Percentiles rank a stretch among this genome's conserved stretches.
phyloP scores from a whole-genome alignment of 2,329 filamentous ascomycete species.

The Colletotrichum magnum region DNA sequence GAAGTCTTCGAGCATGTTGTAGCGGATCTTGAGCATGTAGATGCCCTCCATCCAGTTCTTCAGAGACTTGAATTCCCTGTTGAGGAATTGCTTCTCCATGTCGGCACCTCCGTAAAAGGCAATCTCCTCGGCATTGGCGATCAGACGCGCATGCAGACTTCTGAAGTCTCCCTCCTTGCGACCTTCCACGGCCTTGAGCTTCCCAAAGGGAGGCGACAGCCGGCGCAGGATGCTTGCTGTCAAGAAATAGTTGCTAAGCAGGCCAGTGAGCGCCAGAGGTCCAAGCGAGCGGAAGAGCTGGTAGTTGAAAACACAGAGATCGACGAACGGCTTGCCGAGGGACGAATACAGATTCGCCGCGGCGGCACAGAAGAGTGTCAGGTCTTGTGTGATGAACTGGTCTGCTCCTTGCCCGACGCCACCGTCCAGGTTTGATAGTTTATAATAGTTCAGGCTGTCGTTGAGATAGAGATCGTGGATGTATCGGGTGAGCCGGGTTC shows the following conservation, averaged over 20 bases:
- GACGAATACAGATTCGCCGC: slow-evolving; percentile 96
- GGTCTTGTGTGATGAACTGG: slow-evolving; percentile 97
- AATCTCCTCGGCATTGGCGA: slow-evolving; percentile 97
- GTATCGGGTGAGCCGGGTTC: slow-evolving; percentile 93
- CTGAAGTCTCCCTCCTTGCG: slow-evolving; percentile 96
- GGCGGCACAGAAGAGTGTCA: slow-evolving; percentile 94
- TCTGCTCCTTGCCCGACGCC: slow-evolving; percentile 93
- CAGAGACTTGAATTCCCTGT: slow-evolving; percentile 91
- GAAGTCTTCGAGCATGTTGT: slow-evolving; percentile 99
- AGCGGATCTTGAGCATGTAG: slow-evolving; percentile 96
- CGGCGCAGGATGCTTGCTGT: slow-evolving; percentile 91
- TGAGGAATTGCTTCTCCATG: slow-evolving; percentile 93
- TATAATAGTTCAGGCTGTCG: slow-evolving; percentile 96
- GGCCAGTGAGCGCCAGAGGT: slow-evolving; percentile 85
- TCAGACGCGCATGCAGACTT: slow-evolving; percentile 88
- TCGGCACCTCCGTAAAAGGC: slow-evolving; percentile 97
- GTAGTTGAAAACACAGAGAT: slow-evolving; percentile 97
- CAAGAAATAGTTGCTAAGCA: slow-evolving; percentile 93
- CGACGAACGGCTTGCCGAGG: slow-evolving; percentile 97
- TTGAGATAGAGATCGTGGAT: slow-evolving; percentile 98
- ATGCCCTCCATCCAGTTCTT: slow-evolving; percentile 99
- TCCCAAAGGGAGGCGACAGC: slow-evolving; percentile 95
- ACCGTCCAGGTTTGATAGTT: slow-evolving; percentile 91
- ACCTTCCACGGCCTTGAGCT: slow-evolving; percentile 95
- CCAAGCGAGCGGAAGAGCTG: slow-evolving; percentile 94